These are phyloP conservation scores for Ascochyta lentis DNA, from an alignment of 2,329 filamentous ascomycete species.

Conservation along the genomic window DNA sequence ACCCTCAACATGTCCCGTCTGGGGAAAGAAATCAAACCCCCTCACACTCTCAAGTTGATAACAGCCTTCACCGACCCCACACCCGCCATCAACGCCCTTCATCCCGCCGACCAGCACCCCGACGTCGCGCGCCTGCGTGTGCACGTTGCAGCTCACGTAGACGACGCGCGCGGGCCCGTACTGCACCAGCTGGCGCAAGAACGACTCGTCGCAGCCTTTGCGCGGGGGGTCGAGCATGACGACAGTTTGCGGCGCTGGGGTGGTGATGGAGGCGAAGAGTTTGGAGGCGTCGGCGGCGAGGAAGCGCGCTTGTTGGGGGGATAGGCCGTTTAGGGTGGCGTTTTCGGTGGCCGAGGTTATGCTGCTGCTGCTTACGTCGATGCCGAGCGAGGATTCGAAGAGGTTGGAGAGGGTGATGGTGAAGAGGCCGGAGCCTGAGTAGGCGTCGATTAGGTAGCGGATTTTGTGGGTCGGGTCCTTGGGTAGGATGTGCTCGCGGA, in stretches of 20 bases:
- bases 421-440: conserved; percentile 96
- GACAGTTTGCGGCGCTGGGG: conserved; percentile 80
- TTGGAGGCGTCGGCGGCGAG: conserved; percentile 85
- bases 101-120: conserved; percentile 82
- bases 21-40: conserved; percentile 97
- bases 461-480: conserved; percentile 52
- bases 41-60: conserved; percentile 91
- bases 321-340: conserved; percentile 76
- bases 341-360: conserved; percentile 82
- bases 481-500: conserved; percentile 78
- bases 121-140: conserved; percentile 94
- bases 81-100: conserved; percentile 48
- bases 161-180: conserved; percentile 82
- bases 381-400: conserved; percentile 81
- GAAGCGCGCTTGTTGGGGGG: conserved; percentile 74
- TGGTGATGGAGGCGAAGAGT: conserved; percentile 79
- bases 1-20: conserved; percentile 73
- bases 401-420: conserved; percentile 88
- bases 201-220: conserved; percentile 89
- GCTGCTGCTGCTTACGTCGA: conserved; percentile 83
- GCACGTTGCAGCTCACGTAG: conserved; percentile 97
- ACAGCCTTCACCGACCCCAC: conserved; percentile 47
- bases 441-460: conserved; percentile 93
- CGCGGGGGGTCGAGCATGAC: conserved; percentile 97
- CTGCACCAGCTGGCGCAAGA: conserved; percentile 78